Conservation (phyloP, 2,329 filamentous ascomycete genomes). For the Chrysoporthe cubensis region DNA sequence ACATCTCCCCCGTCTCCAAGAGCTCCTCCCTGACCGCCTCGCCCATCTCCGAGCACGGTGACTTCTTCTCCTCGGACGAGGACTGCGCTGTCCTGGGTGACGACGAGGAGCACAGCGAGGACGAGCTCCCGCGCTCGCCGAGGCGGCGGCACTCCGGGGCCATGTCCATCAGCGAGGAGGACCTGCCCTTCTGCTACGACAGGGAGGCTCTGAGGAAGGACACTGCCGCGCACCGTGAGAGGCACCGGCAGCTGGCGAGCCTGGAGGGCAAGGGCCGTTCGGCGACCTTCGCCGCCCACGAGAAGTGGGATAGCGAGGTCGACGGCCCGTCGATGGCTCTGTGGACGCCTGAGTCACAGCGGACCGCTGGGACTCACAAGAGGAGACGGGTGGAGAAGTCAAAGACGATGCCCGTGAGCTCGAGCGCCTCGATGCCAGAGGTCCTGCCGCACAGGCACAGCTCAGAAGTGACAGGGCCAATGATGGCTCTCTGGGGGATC, state of each 20-base stretch:
- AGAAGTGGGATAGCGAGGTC: constrained; percentile 26
- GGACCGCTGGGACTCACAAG: constrained; percentile 12
- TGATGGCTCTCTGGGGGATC: constrained; percentile 27
- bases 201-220: constrained; percentile 26
- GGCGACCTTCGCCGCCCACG: constrained; percentile 23
- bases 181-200: constrained; percentile 27
- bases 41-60: constrained; percentile 16
- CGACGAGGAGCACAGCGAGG: constrained; percentile 27
- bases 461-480: constrained; percentile 23
- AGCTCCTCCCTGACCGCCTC: constrained; percentile 23
- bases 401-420: background rate
- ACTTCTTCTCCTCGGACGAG: constrained; percentile 16
- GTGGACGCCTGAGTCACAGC: constrained; percentile 20
- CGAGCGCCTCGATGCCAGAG: constrained; percentile 7
- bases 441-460: constrained; percentile 13
- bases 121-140: constrained; percentile 28
- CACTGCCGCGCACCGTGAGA: constrained; percentile 26
- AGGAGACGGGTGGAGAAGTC: constrained; percentile 17
- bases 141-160: constrained; percentile 27
- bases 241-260: constrained; percentile 11
- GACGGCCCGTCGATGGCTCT: constrained; percentile 26
- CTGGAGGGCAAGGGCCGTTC: constrained; percentile 5
- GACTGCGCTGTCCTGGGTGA: constrained; percentile 27
- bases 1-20: constrained; percentile 20
- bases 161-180: constrained; percentile 30